Conservation (phyloP, 2,329 filamentous ascomycete genomes). For the Trichoderma breve region DNA sequence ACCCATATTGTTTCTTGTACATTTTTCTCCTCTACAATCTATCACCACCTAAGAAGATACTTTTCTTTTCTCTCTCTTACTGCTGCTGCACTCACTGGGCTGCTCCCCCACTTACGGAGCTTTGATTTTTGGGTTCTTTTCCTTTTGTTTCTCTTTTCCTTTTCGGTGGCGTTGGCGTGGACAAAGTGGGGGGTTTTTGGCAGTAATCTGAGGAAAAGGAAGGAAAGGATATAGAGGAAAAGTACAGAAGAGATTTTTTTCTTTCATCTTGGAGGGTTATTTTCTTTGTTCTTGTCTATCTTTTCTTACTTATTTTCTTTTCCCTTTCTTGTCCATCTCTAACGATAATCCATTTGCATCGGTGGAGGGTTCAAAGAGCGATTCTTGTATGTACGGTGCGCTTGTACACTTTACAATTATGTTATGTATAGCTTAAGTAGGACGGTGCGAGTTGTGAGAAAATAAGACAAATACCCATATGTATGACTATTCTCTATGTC, state of each 20-base stretch:
- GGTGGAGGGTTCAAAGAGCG: neutral
- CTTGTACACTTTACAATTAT: conserved; percentile 1
- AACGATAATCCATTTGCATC: conserved; percentile 1
- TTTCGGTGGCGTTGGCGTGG: conserved; percentile 5
- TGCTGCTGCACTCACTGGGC: conserved; percentile 10
- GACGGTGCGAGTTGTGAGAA: neutral
- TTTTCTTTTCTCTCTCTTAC: neutral
- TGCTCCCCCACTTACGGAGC: conserved; percentile 17
- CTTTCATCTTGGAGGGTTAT: conserved; percentile 7
- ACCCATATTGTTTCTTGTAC: conserved; percentile 6
- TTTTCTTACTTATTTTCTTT: neutral
- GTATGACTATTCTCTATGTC: neutral
- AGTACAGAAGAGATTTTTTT: conserved; percentile 1
- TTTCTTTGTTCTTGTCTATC: neutral
- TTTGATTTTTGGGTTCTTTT: neutral
- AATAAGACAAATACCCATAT: neutral
- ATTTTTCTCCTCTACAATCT: neutral
- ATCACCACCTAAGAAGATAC: neutral
- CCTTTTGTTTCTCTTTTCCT: neutral
- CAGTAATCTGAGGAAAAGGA: conserved; percentile 11
- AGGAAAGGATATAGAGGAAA: conserved; percentile 18
- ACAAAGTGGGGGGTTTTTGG: neutral
- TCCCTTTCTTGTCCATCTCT: neutral
- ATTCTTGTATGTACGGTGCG: conserved; percentile 3
- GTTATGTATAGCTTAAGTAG: conserved; percentile 1